phyloP scores from a whole-genome alignment of 139 green algal species.

The Auxenochlorella pyrenoidosa region DNA sequence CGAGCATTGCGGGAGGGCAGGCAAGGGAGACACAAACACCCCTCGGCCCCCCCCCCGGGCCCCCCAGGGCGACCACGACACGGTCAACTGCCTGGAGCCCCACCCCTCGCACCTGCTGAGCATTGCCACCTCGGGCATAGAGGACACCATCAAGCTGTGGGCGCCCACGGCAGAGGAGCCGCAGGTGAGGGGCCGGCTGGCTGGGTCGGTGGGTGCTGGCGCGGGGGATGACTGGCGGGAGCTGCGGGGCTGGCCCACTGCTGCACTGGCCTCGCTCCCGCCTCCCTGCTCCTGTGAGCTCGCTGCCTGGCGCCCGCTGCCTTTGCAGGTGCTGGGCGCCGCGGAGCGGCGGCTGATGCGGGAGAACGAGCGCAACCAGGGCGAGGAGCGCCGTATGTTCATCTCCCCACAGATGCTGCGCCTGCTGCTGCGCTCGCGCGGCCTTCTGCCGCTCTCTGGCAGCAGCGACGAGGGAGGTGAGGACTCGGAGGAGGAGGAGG shows the following conservation, averaged over 20 bases:
- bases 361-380: conserved; percentile 10
- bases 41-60: too few relatives aligned
- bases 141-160: conserved; percentile 59
- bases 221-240: not conserved
- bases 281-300: not conserved
- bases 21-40: too few relatives aligned
- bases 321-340: not conserved
- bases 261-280: not conserved
- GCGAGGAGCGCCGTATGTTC: not conserved
- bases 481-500: conserved; percentile 4
- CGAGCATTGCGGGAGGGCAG: too few relatives aligned
- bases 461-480: conserved; percentile 14
- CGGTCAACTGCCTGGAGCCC: conserved; percentile 66
- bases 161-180: conserved; percentile 29
- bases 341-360: not conserved
- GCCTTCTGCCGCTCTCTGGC: not conserved
- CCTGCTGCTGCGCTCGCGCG: conserved; percentile 8
- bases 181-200: not conserved
- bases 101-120: conserved; percentile 56
- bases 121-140: conserved; percentile 58
- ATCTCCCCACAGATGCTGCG: conserved; percentile 21
- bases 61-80: conserved; percentile 43
- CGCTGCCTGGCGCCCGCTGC: not conserved
- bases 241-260: not conserved
- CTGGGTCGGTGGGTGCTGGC: not conserved